Evolutionary conservation across 108 stramenopile genomes (phyloP).

Genomic region (Skeletonema tropicum): DNA sequence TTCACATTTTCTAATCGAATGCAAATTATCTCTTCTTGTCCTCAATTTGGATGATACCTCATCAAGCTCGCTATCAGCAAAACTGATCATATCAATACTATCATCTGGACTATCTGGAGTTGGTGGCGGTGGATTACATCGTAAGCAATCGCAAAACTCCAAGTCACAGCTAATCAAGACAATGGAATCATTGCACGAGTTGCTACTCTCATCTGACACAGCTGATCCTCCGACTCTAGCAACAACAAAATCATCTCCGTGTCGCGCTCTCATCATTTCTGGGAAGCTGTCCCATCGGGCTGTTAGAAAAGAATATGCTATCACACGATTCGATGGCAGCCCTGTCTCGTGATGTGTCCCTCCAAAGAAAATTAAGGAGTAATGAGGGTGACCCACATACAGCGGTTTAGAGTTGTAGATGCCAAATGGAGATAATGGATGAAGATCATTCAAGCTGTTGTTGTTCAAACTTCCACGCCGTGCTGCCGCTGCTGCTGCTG

Average conservation of each 20-base stretch:
- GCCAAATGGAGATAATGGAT: slow-evolving; percentile 24
- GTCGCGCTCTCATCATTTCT: slow-evolving; percentile 30
- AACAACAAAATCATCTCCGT: slow-evolving; percentile 27
- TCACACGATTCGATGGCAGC: slow-evolving; percentile 19
- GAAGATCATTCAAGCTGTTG: neutral
- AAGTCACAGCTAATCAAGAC: slow-evolving; percentile 32
- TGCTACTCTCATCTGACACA: neutral
- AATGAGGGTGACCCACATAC: slow-evolving; percentile 24
- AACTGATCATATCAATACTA: neutral
- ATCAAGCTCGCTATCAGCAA: neutral
- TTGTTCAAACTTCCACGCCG: neutral
- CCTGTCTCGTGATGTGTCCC: slow-evolving; percentile 26
- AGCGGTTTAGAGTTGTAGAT: slow-evolving; percentile 24
- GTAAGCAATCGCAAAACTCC: slow-evolving; percentile 33
- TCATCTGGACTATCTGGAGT: neutral
- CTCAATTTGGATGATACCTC: neutral
- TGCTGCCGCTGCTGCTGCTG: neutral
- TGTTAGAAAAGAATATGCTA: slow-evolving; percentile 30
- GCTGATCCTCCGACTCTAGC: slow-evolving; percentile 20
- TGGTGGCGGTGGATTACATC: slow-evolving; percentile 17
- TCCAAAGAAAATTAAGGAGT: slow-evolving; percentile 26
- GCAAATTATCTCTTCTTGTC: neutral
- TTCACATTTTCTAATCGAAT: slow-evolving; percentile 23
- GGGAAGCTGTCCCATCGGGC: slow-evolving; percentile 28
- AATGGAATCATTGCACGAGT: slow-evolving; percentile 14